A percentile compares a stretch with the other conserved stretches of the same genome.
phyloP scores from a whole-genome alignment of 169 alveolate genomes.

The Eimeria brunetti region DNA sequence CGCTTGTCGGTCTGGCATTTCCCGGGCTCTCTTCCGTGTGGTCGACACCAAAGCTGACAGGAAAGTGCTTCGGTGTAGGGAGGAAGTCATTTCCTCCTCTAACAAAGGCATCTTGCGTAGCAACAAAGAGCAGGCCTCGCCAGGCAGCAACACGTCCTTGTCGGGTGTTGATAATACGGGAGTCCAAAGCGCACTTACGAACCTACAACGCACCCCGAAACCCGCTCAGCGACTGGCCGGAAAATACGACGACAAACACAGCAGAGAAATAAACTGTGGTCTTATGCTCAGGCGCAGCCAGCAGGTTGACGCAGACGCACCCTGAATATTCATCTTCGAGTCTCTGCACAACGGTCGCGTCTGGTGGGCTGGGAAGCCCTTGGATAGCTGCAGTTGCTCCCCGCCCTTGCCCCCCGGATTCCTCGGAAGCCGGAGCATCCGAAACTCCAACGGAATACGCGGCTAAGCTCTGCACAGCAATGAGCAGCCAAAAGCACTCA shows the following conservation, averaged over 20 bases:
- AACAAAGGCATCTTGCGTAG: conserved; percentile 26
- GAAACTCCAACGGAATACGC: conserved; percentile 38
- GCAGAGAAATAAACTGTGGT: not conserved
- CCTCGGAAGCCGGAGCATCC: conserved; percentile 5
- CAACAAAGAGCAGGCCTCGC: conserved; percentile 39
- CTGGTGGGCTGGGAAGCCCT: conserved; percentile 43
- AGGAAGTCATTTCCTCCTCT: conserved; percentile 63
- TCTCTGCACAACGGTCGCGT: conserved; percentile 26
- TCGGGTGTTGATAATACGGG: not conserved
- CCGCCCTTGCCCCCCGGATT: not conserved
- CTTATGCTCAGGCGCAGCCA: not conserved
- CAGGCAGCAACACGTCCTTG: not conserved
- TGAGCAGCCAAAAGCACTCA: not conserved
- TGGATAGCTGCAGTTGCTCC: not conserved
- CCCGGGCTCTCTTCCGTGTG: conserved; percentile 28
- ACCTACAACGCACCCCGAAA: conserved; percentile 10
- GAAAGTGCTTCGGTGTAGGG: conserved; percentile 47
- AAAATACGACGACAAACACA: not conserved
- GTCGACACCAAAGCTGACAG: conserved; percentile 45
- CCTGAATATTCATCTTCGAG: conserved; percentile 27
- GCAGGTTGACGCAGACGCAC: not conserved
- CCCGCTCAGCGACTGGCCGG: not conserved
- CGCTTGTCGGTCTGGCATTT: conserved; percentile 52
- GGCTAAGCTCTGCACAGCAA: conserved; percentile 52
- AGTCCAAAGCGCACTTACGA: conserved; percentile 32